Percentiles rank a stretch among this genome's conserved stretches.
Evolutionary conservation across 2,329 filamentous ascomycete genomes (phyloP).

Genomic region (Dactylellina cionopaga): DNA sequence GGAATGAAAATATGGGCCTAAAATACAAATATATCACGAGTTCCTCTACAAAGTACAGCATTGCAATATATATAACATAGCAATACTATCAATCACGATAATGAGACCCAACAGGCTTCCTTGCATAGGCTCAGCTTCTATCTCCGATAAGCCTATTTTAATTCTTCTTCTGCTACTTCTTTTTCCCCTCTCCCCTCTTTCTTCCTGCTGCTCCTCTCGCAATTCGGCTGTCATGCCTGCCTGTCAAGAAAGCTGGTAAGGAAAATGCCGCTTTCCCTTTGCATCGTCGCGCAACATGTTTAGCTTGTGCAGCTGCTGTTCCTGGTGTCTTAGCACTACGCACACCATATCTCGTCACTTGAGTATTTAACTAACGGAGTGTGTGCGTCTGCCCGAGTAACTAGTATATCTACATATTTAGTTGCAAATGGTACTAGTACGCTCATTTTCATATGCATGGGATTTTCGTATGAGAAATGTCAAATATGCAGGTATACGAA

Average conservation of each 20-base stretch:
- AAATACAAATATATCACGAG: no score
- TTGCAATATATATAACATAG: no score
- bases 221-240: no score
- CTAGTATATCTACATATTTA: no score
- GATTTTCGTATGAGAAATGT: not conserved
- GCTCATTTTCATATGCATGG: no score
- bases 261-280: slow-evolving; percentile 32
- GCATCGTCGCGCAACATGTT: not conserved
- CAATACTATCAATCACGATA: no score
- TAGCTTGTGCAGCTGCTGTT: slow-evolving; percentile 29
- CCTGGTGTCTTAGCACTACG: slow-evolving; percentile 6
- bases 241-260: not conserved
- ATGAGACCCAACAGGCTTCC: no score
- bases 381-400: no score
- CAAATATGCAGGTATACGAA: slow-evolving; percentile 10
- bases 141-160: slow-evolving; percentile 22
- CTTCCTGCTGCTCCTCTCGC: not conserved
- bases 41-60: no score
- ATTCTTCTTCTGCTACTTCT: no score
- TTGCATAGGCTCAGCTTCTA: no score
- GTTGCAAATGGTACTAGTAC: not conserved
- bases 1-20: no score
- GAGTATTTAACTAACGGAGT: not conserved
- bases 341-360: not conserved
- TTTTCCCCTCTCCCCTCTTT: not conserved